Percentiles rank a stretch among this genome's conserved stretches.
Evolutionary conservation across 139 green algal species (phyloP).

Genomic region (Auxenochlorella pyrenoidosa): DNA sequence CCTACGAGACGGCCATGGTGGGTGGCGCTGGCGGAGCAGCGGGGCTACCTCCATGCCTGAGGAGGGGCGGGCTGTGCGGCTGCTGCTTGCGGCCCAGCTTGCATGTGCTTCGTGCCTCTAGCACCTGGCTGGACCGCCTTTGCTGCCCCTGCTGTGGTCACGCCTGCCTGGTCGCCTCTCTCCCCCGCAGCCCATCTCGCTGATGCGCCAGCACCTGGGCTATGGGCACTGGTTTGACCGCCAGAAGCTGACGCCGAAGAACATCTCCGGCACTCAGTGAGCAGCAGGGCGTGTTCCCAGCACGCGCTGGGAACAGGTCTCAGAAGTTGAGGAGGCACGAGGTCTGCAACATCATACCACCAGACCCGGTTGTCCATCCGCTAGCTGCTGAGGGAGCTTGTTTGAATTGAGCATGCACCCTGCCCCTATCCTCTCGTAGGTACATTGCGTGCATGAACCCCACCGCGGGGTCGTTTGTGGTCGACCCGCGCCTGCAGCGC

Average conservation of each 20-base stretch:
- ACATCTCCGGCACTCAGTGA: constrained; percentile 91
- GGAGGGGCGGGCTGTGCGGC: too few species aligned
- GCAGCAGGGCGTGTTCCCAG: too few species aligned
- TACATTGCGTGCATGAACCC: constrained; percentile 93
- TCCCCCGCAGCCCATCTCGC: constrained; percentile 71
- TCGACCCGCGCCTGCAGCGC: constrained; percentile 92
- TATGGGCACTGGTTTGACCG: constrained; percentile 94
- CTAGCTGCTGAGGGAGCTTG: too few species aligned
- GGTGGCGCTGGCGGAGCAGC: background rate
- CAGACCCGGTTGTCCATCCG: too few species aligned
- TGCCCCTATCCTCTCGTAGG: background rate
- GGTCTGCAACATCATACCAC: too few species aligned
- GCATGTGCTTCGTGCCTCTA: too few species aligned
- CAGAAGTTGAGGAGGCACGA: too few species aligned
- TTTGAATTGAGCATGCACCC: too few species aligned
- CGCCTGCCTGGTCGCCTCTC: too few species aligned
- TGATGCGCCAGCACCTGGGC: constrained; percentile 91
- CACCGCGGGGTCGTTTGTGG: constrained; percentile 87
- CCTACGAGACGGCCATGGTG: constrained; percentile 91
- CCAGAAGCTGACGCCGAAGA: constrained; percentile 90
- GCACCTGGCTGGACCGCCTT: background rate
- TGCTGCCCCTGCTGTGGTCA: background rate
- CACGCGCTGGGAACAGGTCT: too few species aligned
- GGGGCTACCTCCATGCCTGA: background rate
- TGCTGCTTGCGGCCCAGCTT: too few species aligned